Conservation (phyloP, 2,329 filamentous ascomycete genomes). For the Calonectria hawksworthii region DNA sequence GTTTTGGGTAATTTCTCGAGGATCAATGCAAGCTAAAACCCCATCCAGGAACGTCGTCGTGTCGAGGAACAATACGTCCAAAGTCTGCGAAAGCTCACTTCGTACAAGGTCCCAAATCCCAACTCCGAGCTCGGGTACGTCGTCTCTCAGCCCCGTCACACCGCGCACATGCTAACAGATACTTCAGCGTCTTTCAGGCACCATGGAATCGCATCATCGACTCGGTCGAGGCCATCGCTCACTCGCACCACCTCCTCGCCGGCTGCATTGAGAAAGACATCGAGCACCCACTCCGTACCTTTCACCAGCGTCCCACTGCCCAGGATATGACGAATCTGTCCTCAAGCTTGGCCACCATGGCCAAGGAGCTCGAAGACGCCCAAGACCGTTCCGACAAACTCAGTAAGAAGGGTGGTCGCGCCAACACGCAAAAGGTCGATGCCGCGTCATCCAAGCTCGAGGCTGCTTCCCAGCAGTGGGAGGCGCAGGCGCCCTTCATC, state of each 20-base stretch:
- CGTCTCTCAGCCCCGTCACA: background rate
- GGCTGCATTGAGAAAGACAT: conserved; percentile 90
- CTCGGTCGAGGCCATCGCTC: conserved; percentile 84
- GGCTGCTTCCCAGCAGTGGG: conserved; percentile 87
- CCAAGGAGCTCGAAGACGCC: conserved; percentile 86
- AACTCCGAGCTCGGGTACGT: conserved; percentile 89
- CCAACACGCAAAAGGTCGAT: conserved; percentile 83
- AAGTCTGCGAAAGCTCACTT: conserved; percentile 84
- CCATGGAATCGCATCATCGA: conserved; percentile 92
- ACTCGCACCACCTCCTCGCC: conserved; percentile 85
- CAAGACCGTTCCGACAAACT: conserved; percentile 90
- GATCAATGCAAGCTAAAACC: conserved; percentile 32
- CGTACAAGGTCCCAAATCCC: conserved; percentile 80
- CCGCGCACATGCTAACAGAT: conserved; percentile 26
- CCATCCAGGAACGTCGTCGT: conserved; percentile 84
- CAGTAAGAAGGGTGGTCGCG: conserved; percentile 81
- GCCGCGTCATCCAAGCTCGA: conserved; percentile 81
- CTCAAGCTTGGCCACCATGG: conserved; percentile 83
- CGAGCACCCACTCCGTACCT: conserved; percentile 85
- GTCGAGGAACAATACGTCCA: conserved; percentile 92
- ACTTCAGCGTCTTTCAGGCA: conserved; percentile 82
- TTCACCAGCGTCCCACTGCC: conserved; percentile 81
- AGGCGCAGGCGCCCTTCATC: conserved; percentile 93
- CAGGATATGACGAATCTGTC: conserved; percentile 85
- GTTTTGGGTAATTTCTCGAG: background rate